These are phyloP conservation scores for Primulina tabacum DNA, from an alignment of 257 asterid species.

Conservation along the genomic window DNA sequence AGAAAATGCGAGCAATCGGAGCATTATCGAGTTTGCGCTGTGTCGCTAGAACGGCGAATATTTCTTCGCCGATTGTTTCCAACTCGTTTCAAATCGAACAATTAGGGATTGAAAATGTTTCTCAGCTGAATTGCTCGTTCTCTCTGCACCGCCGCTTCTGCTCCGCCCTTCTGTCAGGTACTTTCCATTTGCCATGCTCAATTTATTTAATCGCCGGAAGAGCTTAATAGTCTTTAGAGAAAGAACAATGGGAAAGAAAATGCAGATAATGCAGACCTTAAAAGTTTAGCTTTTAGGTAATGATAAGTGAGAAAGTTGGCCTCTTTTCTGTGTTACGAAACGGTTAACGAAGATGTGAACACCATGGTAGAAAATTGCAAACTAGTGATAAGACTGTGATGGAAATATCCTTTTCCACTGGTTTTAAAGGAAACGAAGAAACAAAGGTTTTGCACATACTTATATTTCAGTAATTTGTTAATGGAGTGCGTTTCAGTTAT, in stretches of 20 bases:
- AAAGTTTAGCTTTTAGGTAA: neutral
- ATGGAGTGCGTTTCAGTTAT: too few species aligned
- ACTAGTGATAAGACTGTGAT: neutral
- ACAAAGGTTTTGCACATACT: too few species aligned
- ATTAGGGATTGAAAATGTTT: conserved; percentile 20
- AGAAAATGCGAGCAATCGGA: conserved; percentile 46
- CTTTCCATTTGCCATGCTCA: neutral
- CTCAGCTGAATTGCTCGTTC: conserved; percentile 16
- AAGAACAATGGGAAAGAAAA: too few species aligned
- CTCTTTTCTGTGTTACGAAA: neutral
- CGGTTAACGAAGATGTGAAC: neutral
- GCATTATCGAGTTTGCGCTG: conserved; percentile 29
- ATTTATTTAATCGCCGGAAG: neutral
- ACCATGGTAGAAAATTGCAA: neutral
- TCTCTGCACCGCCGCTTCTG: conserved; percentile 31
- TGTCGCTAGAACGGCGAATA: conserved; percentile 39
- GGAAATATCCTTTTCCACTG: neutral
- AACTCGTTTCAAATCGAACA: conserved; percentile 23
- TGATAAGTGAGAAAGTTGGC: neutral
- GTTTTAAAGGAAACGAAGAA: neutral
- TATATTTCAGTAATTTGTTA: too few species aligned
- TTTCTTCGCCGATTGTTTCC: conserved; percentile 24
- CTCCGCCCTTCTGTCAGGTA: conserved; percentile 35
- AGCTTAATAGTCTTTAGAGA: neutral
- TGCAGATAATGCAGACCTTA: neutral